phyloP scores from a whole-genome alignment of 495 filamentous ascomycete genomes.

The Lasiosphaeriaceae sp. region DNA sequence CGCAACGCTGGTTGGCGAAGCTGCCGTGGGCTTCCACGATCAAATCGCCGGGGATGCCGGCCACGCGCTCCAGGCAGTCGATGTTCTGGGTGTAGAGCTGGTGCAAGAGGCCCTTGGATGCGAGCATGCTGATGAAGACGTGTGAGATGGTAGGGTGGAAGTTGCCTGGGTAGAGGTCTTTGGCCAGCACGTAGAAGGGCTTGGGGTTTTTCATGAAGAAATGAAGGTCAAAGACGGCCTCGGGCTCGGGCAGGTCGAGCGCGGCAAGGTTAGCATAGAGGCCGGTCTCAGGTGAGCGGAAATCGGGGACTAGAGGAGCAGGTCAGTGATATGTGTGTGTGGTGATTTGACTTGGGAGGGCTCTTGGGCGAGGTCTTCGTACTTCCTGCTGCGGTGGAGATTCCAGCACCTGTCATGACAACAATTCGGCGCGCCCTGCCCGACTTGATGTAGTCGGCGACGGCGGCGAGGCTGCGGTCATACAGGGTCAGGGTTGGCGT shows the following conservation, averaged over 20 bases:
- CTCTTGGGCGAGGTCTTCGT: conserved; percentile 16
- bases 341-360: too few relatives aligned
- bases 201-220: conserved; percentile 82
- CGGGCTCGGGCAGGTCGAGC: conserved; percentile 77
- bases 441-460: conserved; percentile 73
- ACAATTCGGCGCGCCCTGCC: conserved; percentile 65
- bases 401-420: conserved; percentile 70
- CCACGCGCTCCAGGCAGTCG: conserved; percentile 85
- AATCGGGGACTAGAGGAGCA: conserved; percentile 59
- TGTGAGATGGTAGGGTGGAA: conserved; percentile 85
- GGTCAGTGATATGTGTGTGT: neutral
- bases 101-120: conserved; percentile 70
- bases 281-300: conserved; percentile 70
- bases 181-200: conserved; percentile 88
- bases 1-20: conserved; percentile 85
- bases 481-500: conserved; percentile 61
- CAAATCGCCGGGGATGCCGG: conserved; percentile 73
- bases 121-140: conserved; percentile 70
- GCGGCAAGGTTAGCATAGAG: conserved; percentile 80
- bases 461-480: conserved; percentile 61
- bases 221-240: conserved; percentile 75
- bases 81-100: conserved; percentile 98
- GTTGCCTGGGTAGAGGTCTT: conserved; percentile 88
- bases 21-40: conserved; percentile 95
- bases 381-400: conserved; percentile 58